Conservation (phyloP, 129 eudicot genomes). For the Artemisia argyi region DNA sequence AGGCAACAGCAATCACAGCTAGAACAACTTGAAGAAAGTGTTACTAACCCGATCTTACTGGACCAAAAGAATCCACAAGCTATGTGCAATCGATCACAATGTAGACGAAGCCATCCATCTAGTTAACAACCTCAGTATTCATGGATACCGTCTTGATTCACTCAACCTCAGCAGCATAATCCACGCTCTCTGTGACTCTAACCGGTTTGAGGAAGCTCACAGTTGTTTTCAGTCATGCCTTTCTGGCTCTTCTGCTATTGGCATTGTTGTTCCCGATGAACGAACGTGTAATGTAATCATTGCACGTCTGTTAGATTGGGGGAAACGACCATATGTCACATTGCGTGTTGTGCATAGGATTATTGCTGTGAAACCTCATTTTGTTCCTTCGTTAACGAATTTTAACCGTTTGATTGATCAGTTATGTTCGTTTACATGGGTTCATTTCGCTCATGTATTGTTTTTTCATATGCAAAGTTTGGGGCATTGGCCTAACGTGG, state of each 20-base stretch:
- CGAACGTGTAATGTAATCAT: conserved; percentile 83
- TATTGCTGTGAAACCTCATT: conserved; percentile 47
- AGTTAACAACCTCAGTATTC: conserved; percentile 50
- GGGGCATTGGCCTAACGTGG: conserved; percentile 68
- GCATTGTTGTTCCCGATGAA: conserved; percentile 53
- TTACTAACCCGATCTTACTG: conserved; percentile 45
- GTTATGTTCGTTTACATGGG: conserved; percentile 41
- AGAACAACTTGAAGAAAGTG: conserved; percentile 30
- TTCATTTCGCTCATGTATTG: conserved; percentile 45
- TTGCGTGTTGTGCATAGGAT: conserved; percentile 42
- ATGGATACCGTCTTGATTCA: conserved; percentile 50
- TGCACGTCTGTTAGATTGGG: conserved; percentile 55
- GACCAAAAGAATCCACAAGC: conserved; percentile 64
- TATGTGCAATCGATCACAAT: conserved; percentile 49
- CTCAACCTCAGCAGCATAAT: conserved; percentile 70
- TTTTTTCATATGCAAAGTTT: conserved; percentile 52
- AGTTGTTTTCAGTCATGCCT: conserved; percentile 39
- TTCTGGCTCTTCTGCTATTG: not conserved
- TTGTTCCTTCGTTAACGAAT: conserved; percentile 72
- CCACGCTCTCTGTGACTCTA: conserved; percentile 66
- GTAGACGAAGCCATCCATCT: conserved; percentile 64
- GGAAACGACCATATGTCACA: conserved; percentile 41
- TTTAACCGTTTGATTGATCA: conserved; percentile 74
- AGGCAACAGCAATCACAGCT: conserved; percentile 1
- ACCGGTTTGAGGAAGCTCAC: conserved; percentile 73